Evolutionary conservation across 441 rosid genomes (phyloP), one percentile per base, ranked within the genome.

Genomic region (Raphanus hybrid): DNA sequence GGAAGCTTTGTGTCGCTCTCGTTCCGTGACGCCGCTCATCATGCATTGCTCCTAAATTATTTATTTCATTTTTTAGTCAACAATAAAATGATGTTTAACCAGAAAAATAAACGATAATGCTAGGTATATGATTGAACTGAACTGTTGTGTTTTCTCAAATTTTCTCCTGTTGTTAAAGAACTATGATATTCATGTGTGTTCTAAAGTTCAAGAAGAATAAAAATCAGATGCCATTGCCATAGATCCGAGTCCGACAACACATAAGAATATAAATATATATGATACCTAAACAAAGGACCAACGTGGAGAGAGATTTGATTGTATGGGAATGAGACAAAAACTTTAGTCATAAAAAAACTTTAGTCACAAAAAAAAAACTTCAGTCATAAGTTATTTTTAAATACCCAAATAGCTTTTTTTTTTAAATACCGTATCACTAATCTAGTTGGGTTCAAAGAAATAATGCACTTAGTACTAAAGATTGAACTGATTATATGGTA

Each of bases 321-420:
- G 67, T 73, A 15, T 61, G 64, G 26, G 70, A 78, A 70, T 35
- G 50, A 75, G 76, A 75, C 79, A 79, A 79, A 74, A 64, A 57
- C 82, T 74, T 41, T 39, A n/a, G n/a, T n/a, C n/a, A n/a, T n/a
- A n/a, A n/a, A n/a, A n/a, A n/a, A n/a, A n/a, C n/a, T n/a, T n/a
- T n/a, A n/a, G n/a, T n/a, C n/a, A n/a, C n/a, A n/a, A n/a, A n/a
- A n/a, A n/a, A n/a, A n/a, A n/a, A n/a, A n/a, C n/a, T n/a, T n/a
- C n/a, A 39, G 63, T 69, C 26, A 64, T 57, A 62, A 64, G 67
- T 69, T 69, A 68, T 3, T 74, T 79, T 18, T 9, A 37, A 39
- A 57, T 32, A 29, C 32, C 0, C 45, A 55, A 73, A 64, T 63
- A 67, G n/a, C n/a, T n/a, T n/a, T n/a, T n/a, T n/a, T n/a, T n/a